A percentile compares a stretch with the other conserved stretches of the same genome.
These are phyloP conservation scores for Xylaria sp. DNA, from an alignment of 2,329 filamentous ascomycete species.

Conservation along the genomic window DNA sequence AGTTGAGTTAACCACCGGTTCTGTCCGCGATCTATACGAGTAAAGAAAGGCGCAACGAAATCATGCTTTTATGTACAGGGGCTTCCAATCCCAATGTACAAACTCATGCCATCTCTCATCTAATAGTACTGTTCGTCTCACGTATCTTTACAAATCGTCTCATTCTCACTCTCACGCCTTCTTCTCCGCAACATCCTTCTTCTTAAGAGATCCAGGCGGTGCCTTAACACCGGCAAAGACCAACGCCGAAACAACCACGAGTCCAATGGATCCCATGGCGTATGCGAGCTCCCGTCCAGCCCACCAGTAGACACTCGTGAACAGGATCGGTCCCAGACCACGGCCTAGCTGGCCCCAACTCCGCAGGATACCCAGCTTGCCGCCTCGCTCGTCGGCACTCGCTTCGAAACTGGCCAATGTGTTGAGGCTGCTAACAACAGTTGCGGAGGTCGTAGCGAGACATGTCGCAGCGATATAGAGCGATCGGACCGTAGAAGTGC, in stretches of 20 bases:
- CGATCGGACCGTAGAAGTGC: conserved; percentile 59
- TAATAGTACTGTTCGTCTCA: no score
- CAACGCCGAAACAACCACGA: conserved; percentile 65
- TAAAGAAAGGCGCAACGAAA: no score
- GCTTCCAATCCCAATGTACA: no score
- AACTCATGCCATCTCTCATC: no score
- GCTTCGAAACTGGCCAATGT: conserved; percentile 90
- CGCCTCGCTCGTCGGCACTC: conserved; percentile 69
- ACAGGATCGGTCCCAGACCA: conserved; percentile 79
- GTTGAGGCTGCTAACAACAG: conserved; percentile 90
- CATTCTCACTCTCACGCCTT: conserved; percentile 16
- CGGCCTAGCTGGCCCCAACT: conserved; percentile 81
- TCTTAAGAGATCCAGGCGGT: conserved; percentile 41
- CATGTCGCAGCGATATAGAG: conserved; percentile 80
- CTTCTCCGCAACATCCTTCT: conserved; percentile 22
- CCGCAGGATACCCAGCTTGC: conserved; percentile 78
- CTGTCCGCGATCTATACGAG: no score
- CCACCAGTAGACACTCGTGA: conserved; percentile 98
- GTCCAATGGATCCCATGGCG: conserved; percentile 70
- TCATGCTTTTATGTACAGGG: no score
- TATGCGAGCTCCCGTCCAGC: conserved; percentile 85
- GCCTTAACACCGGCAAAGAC: conserved; percentile 68
- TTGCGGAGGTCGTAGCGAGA: conserved; percentile 84
- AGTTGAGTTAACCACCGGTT: no score
- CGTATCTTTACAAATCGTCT: neutral